These are phyloP conservation scores for Cercospora citrullina DNA, from an alignment of 2,329 filamentous ascomycete species.

Conservation along the genomic window DNA sequence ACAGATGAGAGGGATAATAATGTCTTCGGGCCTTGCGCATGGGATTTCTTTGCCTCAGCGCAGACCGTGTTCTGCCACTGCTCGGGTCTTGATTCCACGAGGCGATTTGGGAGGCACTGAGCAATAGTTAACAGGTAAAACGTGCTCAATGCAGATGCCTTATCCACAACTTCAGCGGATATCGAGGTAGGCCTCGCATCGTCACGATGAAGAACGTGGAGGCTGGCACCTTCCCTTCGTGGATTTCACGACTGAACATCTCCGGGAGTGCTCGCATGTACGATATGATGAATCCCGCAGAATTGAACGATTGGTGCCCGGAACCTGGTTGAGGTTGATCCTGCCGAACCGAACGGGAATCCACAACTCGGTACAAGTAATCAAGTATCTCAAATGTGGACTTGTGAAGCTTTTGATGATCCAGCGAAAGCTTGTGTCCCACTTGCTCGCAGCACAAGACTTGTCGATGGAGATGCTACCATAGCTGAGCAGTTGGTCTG, in stretches of 20 bases:
- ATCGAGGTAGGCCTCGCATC: background rate
- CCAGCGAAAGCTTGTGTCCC: background rate
- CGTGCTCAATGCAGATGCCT: background rate
- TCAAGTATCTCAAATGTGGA: background rate
- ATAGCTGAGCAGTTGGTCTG: background rate
- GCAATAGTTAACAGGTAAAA: background rate
- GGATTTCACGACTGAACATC: background rate
- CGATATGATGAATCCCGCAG: background rate
- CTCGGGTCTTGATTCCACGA: background rate
- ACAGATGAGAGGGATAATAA: background rate
- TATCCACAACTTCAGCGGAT: background rate
- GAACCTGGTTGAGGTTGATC: background rate
- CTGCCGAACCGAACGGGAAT: background rate
- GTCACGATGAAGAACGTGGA: background rate
- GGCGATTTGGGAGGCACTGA: background rate
- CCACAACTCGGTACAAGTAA: background rate
- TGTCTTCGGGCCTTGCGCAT: background rate
- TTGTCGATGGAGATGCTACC: background rate
- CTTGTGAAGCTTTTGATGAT: background rate
- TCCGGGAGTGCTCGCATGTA: background rate
- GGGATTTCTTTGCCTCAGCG: background rate
- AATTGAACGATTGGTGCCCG: background rate
- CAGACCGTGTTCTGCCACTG: background rate
- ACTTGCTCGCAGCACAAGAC: background rate
- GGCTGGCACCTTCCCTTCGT: background rate